Evolutionary conservation across 1,139 yeast species (phyloP).

Genomic region (Ogataea hybrid): DNA sequence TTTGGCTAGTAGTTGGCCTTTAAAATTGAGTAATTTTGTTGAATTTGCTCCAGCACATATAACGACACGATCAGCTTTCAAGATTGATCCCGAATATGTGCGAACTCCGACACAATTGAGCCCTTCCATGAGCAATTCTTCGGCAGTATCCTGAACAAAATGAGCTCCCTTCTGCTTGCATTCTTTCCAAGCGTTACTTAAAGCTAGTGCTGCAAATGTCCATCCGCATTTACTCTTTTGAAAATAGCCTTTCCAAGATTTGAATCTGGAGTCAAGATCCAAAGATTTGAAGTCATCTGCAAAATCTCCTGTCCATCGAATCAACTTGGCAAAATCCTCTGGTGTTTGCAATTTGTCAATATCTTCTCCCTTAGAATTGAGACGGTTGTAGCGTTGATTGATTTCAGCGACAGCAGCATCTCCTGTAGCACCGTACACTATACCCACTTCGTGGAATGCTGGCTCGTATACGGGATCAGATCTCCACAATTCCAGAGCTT

Average conservation of each 20-base stretch:
- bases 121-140: too few relatives aligned
- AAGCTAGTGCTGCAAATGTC: slow-evolving; percentile 33
- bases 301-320: slow-evolving; percentile 1
- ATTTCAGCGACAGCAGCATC: slow-evolving; percentile 10
- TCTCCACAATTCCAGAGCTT: slow-evolving; percentile 38
- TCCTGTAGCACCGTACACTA: slow-evolving; percentile 25
- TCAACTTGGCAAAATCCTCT: slow-evolving; percentile 17
- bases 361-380: neutral
- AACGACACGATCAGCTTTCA: too few relatives aligned
- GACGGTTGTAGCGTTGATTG: slow-evolving; percentile 3
- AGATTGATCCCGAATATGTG: too few relatives aligned
- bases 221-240: slow-evolving; percentile 34
- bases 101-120: too few relatives aligned
- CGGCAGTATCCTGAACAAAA: too few relatives aligned
- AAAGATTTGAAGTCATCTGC: neutral
- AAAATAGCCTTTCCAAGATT: slow-evolving; percentile 26
- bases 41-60: too few relatives aligned
- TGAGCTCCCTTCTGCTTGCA: too few relatives aligned
- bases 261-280: slow-evolving; percentile 5
- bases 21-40: too few relatives aligned
- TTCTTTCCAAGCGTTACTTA: slow-evolving; percentile 31
- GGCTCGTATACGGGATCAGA: slow-evolving; percentile 28
- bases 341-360: slow-evolving; percentile 12
- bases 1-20: too few relatives aligned
- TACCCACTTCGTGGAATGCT: slow-evolving; percentile 31